phyloP scores from a whole-genome alignment of 208 protist genomes.

The Naegleria fowleri region DNA sequence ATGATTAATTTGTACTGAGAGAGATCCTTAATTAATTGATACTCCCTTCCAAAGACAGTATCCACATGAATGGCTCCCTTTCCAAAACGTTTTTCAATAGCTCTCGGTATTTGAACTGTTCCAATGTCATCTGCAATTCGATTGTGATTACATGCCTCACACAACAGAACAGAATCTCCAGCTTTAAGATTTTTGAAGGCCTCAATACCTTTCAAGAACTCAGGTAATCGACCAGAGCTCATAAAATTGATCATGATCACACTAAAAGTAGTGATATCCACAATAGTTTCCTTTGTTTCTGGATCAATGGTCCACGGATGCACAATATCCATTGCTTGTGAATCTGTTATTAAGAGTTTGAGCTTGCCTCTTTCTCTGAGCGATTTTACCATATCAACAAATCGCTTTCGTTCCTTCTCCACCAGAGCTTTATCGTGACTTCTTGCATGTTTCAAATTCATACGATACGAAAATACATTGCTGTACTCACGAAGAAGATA shows the following conservation, averaged over 20 bases:
- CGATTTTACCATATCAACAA: slow-evolving; percentile 19
- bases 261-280: slow-evolving; percentile 50
- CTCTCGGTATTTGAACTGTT: slow-evolving; percentile 46
- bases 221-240: slow-evolving; percentile 38
- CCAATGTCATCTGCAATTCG: slow-evolving; percentile 51
- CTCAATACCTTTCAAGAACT: slow-evolving; percentile 46
- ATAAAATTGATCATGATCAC: slow-evolving; percentile 49
- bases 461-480: slow-evolving; percentile 43
- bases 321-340: slow-evolving; percentile 50
- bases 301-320: slow-evolving; percentile 46
- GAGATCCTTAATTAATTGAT: slow-evolving; percentile 36
- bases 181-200: slow-evolving; percentile 34
- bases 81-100: slow-evolving; percentile 39
- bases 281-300: slow-evolving; percentile 21
- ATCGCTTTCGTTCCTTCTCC: slow-evolving; percentile 36
- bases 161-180: slow-evolving; percentile 48
- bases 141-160: slow-evolving; percentile 54
- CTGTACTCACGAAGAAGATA: slow-evolving; percentile 38
- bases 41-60: slow-evolving; percentile 48
- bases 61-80: slow-evolving; percentile 39
- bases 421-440: background rate
- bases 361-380: background rate
- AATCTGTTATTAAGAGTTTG: slow-evolving; percentile 49
- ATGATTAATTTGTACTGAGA: slow-evolving; percentile 43
- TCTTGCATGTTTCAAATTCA: slow-evolving; percentile 45